Percentiles rank a stretch among this genome's conserved stretches.
These are phyloP conservation scores for Saturnispora halmiae DNA, from an alignment of 805 yeast species.

Conservation along the genomic window DNA sequence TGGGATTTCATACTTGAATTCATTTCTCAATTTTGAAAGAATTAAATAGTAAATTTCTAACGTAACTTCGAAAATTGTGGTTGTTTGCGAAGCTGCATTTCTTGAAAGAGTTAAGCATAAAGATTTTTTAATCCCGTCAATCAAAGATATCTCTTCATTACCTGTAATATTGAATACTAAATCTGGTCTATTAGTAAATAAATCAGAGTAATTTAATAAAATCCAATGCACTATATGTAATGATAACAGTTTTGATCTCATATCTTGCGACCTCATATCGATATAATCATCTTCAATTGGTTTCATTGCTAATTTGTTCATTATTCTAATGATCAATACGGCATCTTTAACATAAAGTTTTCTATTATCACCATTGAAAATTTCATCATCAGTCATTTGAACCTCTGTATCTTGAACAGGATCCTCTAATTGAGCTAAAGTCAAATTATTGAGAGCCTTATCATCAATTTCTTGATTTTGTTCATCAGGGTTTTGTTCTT, in stretches of 20 bases:
- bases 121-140: constrained; percentile 77
- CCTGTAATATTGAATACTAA: constrained; percentile 42
- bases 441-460: constrained; percentile 34
- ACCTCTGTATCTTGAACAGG: constrained; percentile 47
- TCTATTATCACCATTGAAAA: constrained; percentile 40
- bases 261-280: constrained; percentile 85
- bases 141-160: constrained; percentile 50
- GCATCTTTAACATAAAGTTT: constrained; percentile 83
- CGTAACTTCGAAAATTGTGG: constrained; percentile 87
- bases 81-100: constrained; percentile 85
- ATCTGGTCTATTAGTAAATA: constrained; percentile 55
- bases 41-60: constrained; percentile 91
- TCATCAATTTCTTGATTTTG: background rate
- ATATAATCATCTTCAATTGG: constrained; percentile 65
- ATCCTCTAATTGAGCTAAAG: constrained; percentile 50
- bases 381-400: constrained; percentile 38
- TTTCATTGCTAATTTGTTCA: constrained; percentile 88
- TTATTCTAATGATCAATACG: constrained; percentile 82
- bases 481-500: no score
- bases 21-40: constrained; percentile 71
- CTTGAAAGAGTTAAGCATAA: constrained; percentile 74
- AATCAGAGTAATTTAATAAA: constrained; percentile 73
- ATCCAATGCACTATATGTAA: constrained; percentile 82
- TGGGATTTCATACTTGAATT: constrained; percentile 87
- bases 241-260: constrained; percentile 83